These are phyloP conservation scores for Gamarada debralockiae DNA, from an alignment of 495 filamentous ascomycete genomes.

Conservation along the genomic window DNA sequence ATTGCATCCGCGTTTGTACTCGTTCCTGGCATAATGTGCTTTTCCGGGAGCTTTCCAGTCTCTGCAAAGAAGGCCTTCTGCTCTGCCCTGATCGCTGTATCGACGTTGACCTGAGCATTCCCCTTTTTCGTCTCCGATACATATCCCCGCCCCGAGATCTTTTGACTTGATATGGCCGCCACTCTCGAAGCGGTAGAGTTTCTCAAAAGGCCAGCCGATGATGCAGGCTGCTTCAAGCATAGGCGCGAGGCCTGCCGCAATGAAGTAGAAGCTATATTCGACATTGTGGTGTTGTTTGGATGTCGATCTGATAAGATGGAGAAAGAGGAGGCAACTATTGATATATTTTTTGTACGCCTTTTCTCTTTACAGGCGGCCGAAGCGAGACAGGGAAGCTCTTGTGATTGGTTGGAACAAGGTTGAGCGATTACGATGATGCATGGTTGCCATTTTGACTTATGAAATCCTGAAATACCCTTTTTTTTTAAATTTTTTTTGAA, in stretches of 20 bases:
- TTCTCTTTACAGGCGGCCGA: no score
- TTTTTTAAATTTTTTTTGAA: no score
- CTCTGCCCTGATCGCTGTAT: conserved; percentile 77
- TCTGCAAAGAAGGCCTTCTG: conserved; percentile 73
- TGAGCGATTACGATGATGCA: not conserved
- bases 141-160: conserved; percentile 54
- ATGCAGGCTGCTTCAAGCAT: conserved; percentile 49
- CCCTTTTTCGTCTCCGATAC: conserved; percentile 79
- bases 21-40: conserved; percentile 56
- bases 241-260: conserved; percentile 76
- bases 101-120: conserved; percentile 77
- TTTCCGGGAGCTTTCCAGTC: conserved; percentile 62
- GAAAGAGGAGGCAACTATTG: conserved; percentile 13
- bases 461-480: no score
- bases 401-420: not conserved
- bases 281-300: conserved; percentile 51
- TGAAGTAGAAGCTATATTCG: conserved; percentile 63
- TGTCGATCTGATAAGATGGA: conserved; percentile 19
- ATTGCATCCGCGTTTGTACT: conserved; percentile 57
- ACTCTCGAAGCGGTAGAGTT: conserved; percentile 39
- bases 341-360: conserved; percentile 12
- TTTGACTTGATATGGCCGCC: conserved; percentile 27
- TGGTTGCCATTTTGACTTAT: not conserved
- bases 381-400: conserved; percentile 2
- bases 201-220: conserved; percentile 43